phyloP scores from a whole-genome alignment of 2,329 filamentous ascomycete species.

The Apiospora kogelbergensis region DNA sequence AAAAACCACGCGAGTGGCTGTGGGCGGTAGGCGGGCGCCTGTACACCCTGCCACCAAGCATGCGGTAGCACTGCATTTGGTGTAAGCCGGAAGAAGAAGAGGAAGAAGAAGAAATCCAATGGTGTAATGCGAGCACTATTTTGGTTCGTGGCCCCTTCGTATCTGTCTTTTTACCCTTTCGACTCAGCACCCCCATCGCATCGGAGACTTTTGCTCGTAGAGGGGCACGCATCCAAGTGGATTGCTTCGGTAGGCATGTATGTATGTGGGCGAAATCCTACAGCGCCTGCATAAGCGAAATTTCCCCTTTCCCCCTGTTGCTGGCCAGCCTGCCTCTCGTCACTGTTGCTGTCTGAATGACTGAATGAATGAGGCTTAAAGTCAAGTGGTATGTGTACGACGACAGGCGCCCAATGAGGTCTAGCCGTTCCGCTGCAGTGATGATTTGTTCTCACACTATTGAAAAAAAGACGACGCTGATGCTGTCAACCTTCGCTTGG shows the following conservation, averaged over 20 bases:
- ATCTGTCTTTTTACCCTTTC: too few relatives aligned
- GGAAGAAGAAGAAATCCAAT: too few relatives aligned
- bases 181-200: too few relatives aligned
- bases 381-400: background rate
- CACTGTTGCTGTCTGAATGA: background rate
- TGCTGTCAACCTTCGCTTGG: background rate
- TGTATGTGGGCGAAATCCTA: background rate
- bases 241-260: background rate
- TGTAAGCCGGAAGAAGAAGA: background rate
- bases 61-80: background rate
- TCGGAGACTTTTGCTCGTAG: background rate
- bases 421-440: background rate
- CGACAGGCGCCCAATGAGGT: background rate
- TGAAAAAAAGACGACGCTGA: background rate
- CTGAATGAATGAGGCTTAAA: background rate
- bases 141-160: too few relatives aligned
- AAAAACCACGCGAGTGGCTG: conserved; percentile 6
- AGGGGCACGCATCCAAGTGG: background rate
- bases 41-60: background rate
- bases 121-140: too few relatives aligned
- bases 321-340: background rate
- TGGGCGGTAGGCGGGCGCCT: background rate
- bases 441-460: background rate
- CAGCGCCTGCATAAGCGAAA: background rate
- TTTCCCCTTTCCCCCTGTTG: background rate